phyloP scores from a whole-genome alignment of 2,329 filamentous ascomycete genomes.

The Stagonosporopsis chrysanthemi region DNA sequence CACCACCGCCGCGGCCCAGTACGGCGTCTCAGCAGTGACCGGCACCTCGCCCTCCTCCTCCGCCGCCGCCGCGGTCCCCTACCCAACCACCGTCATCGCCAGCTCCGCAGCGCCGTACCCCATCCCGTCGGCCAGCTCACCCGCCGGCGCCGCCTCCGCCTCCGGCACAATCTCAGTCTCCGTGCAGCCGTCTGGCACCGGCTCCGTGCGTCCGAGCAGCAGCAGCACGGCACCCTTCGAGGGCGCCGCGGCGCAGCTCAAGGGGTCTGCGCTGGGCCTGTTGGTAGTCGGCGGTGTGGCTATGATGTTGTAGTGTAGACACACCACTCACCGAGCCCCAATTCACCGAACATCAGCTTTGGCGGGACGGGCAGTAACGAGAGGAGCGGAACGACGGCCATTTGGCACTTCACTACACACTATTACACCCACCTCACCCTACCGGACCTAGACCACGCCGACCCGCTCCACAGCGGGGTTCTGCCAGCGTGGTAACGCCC shows the following conservation, averaged over 20 bases:
- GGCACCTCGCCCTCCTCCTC: conserved; percentile 12
- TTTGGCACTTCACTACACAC: no score
- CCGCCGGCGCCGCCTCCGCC: conserved; percentile 27
- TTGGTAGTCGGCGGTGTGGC: conserved; percentile 44
- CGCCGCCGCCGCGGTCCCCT: neutral
- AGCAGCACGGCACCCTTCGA: conserved; percentile 36
- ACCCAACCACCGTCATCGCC: neutral
- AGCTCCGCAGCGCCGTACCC: conserved; percentile 7
- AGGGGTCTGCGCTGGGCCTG: conserved; percentile 39
- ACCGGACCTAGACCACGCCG: no score
- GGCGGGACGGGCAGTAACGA: no score
- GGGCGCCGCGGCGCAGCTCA: conserved; percentile 36
- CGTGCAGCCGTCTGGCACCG: conserved; percentile 21
- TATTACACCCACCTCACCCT: no score
- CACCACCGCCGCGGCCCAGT: conserved; percentile 37
- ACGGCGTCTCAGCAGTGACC: conserved; percentile 36
- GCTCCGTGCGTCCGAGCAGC: conserved; percentile 20
- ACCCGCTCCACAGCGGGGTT: no score
- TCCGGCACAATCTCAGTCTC: conserved; percentile 29
- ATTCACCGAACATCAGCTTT: no score
- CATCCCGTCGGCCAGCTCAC: neutral
- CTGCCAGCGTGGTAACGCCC: no score
- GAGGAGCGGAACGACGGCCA: no score
- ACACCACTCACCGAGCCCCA: no score
- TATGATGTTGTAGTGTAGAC: conserved; percentile 25